Base-by-base conservation (phyloP, 2,329 filamentous ascomycete genomes). In the Colletotrichum horii region DNA sequence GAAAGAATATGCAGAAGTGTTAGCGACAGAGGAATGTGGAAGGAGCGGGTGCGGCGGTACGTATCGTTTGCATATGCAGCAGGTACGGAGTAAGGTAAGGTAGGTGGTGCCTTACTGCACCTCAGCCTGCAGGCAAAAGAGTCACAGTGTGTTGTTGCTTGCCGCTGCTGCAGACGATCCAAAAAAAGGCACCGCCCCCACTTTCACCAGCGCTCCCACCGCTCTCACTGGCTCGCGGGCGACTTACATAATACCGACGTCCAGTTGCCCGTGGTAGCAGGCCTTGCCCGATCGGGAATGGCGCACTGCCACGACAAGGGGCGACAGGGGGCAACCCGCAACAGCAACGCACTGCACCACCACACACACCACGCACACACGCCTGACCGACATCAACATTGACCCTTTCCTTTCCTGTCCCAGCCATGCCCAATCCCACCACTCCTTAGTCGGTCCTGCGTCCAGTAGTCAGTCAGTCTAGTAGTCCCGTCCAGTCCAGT, bases 231-330 rank as follows among this genome's bases (percentile, higher is more conserved):
- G 69, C 24, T n/a, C 14, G 0, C 16, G 6, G 6, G 6, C 2
- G 64, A 11, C 16, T 76, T 76, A 76, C 70, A 38, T 76, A 73
- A 74, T 5, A 1, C 5, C 5, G 1, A 1, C 19, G 24, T 52
- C 70, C 70, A 74, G 76, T 78, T 78, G 76, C 76, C 75, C 75
- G 75, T 78, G 71, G 76, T 77, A 75, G 71, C 75, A 77, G n/a
- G 14, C 71, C 58, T 58, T 26, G 1, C 76, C 71, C 6, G 2
- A 68, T 52, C 7, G 2, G 58, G 75, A 4, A 70, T 67, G 38
- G 75, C 68, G 75, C 52, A n/a, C 66, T 78, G 75, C 76, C 75
- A 75, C 67, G 67, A 71, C 74, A 76, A 71, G 76, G 74, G 71
- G 52, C 48, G 74, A 74, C 74, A 76, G 76, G 76, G 66, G 74